Evolutionary conservation across 1,284 basidiomycete species (phyloP).

Genomic region (Rhizopogon parksii): DNA sequence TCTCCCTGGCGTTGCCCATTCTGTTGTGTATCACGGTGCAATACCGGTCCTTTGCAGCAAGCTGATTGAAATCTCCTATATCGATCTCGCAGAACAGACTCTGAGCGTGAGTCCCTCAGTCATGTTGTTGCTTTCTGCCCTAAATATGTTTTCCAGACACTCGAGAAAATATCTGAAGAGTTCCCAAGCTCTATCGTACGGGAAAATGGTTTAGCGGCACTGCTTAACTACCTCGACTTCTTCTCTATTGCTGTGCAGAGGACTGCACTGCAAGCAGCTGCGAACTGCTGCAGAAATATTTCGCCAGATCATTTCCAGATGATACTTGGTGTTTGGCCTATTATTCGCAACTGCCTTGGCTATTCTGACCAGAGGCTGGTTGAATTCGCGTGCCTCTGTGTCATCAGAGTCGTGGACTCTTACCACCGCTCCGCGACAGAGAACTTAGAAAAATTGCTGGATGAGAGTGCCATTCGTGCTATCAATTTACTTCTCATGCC

Average conservation of each 20-base stretch:
- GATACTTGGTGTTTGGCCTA: constrained; percentile 86
- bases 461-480: constrained; percentile 75
- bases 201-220: constrained; percentile 85
- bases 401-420: constrained; percentile 87
- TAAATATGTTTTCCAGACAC: constrained; percentile 52
- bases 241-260: constrained; percentile 95
- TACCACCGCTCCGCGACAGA: constrained; percentile 80
- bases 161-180: constrained; percentile 96
- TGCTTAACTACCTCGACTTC: constrained; percentile 93
- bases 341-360: constrained; percentile 82
- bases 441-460: constrained; percentile 80
- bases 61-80: constrained; percentile 90
- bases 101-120: constrained; percentile 67
- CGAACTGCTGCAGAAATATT: constrained; percentile 91
- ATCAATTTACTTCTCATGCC: constrained; percentile 83
- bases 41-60: constrained; percentile 95
- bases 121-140: constrained; percentile 10
- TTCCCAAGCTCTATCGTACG: constrained; percentile 91
- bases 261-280: constrained; percentile 91
- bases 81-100: constrained; percentile 94
- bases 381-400: constrained; percentile 87
- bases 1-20: constrained; percentile 88
- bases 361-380: constrained; percentile 92
- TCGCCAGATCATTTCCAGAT: constrained; percentile 81
- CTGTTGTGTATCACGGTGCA: constrained; percentile 90